Base-by-base conservation (phyloP, 257 asterid genomes). In the Capsicum rhomboideum region DNA sequence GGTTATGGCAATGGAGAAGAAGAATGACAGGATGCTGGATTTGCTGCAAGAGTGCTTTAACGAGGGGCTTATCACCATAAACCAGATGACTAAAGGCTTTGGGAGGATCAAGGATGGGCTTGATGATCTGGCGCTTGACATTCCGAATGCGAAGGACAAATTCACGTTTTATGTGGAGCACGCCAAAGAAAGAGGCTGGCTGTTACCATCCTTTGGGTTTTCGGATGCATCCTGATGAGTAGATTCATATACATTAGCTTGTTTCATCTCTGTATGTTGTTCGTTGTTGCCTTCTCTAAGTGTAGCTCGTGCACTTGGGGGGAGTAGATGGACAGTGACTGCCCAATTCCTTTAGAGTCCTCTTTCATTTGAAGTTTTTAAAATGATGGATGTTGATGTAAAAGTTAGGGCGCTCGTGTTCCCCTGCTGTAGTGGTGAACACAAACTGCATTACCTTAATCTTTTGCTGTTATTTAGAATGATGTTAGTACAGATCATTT, bases 1-100 rank as follows among this genome's bases (percentile, higher is more conserved):
- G 83, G 98, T 97, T n/a, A 97, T 97, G 99, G 98, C 98, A 1
- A 97, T 97, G 99, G 99, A 97, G 93, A 95, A 97, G 98, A 97
- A 94, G 82, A 97, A 95, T 26, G 98, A 97, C 59, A 86, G 97
- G 90, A 91, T 97, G 91, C 93, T 97, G 86, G 91, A 89, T 52
- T 74, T 97, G 89, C 93, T 97, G 79, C 91, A 90, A 17, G 98
- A 89, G 82, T 93, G 98, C 87, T 97, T 90, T 79, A 84, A 88
- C 6, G 98, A 97, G 90, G 99, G 98, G 79, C 75, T 97, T 91
- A 97, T 97, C 26, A 97, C 99, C 10, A 93, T 87, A 82, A 97
- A 95, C 82, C 99, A 97, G 93, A 93, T 97, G 97, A 93, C 93
- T 10, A 97, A 97, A 82, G 99, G 99, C 20, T 94, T 91, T 37